Evolutionary conservation across 805 yeast genomes (phyloP).

Genomic region (Candida ascalaphidarum): DNA sequence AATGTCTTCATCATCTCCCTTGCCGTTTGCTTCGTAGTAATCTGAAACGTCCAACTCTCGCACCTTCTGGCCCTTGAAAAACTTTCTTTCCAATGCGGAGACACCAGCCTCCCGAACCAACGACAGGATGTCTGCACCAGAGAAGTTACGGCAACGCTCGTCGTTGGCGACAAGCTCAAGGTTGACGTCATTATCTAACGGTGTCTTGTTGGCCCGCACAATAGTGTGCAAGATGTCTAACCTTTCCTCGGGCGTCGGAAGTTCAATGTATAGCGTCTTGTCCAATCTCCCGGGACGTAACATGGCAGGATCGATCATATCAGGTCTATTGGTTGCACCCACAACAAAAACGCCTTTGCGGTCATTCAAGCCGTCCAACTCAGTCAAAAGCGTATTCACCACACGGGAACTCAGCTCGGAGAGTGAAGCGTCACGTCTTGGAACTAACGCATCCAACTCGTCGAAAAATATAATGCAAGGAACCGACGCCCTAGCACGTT

Average conservation of each 20-base stretch:
- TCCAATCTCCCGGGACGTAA: constrained; percentile 93
- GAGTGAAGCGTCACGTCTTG: constrained; percentile 80
- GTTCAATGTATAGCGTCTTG: constrained; percentile 83
- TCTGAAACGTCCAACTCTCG: constrained; percentile 31
- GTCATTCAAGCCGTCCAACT: constrained; percentile 89
- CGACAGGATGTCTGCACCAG: constrained; percentile 95
- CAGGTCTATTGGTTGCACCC: constrained; percentile 97
- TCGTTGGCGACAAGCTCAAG: constrained; percentile 58
- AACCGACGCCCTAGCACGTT: constrained; percentile 83
- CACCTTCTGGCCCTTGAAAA: constrained; percentile 39
- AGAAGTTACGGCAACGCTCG: constrained; percentile 77
- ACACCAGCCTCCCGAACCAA: constrained; percentile 93
- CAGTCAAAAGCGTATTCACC: constrained; percentile 89
- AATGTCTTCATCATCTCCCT: constrained; percentile 27
- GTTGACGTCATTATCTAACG: constrained; percentile 57
- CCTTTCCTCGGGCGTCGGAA: constrained; percentile 75
- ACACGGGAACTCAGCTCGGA: constrained; percentile 90
- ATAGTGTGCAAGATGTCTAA: constrained; percentile 75
- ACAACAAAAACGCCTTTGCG: constrained; percentile 88
- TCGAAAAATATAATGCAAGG: constrained; percentile 96
- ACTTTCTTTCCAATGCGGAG: constrained; percentile 67
- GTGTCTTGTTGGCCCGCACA: constrained; percentile 65
- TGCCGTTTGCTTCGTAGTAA: constrained; percentile 20
- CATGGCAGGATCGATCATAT: constrained; percentile 98
- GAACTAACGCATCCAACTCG: constrained; percentile 93